Evolutionary conservation across 2,329 filamentous ascomycete species (phyloP).

Genomic region (Pseudodiploospora longispora): DNA sequence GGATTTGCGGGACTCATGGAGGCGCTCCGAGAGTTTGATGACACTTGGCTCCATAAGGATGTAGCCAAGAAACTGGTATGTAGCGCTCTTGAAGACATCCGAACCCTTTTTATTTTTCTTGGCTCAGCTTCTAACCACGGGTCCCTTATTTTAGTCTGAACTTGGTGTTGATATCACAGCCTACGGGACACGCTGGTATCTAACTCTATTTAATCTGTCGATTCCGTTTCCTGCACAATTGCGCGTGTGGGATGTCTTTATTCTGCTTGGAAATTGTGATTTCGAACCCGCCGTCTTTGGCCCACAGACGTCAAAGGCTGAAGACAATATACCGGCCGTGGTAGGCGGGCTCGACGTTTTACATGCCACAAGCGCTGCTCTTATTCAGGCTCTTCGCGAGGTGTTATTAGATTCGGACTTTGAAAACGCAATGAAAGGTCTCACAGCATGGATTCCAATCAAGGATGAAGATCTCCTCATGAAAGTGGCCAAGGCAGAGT

Average conservation of each 20-base stretch:
- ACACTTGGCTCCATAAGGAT: constrained; percentile 73
- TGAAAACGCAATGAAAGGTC: constrained; percentile 94
- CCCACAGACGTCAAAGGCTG: constrained; percentile 9
- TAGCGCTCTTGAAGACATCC: constrained; percentile 11
- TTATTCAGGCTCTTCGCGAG: constrained; percentile 84
- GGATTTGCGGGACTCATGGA: constrained; percentile 84
- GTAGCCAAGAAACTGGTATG: constrained; percentile 74
- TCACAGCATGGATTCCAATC: constrained; percentile 90
- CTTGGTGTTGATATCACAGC: constrained; percentile 77
- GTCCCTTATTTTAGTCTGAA: constrained; percentile 45
- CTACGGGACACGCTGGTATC: constrained; percentile 96
- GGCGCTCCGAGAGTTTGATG: constrained; percentile 77
- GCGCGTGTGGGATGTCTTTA: constrained; percentile 95
- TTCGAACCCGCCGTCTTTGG: neutral
- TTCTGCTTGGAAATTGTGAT: constrained; percentile 61
- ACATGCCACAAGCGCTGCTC: constrained; percentile 80
- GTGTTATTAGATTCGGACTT: constrained; percentile 90
- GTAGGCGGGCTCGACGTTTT: constrained; percentile 66
- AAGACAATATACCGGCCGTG: constrained; percentile 9
- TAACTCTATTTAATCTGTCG: constrained; percentile 95
- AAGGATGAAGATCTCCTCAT: constrained; percentile 91
- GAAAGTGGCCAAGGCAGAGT: constrained; percentile 81
- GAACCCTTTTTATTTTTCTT: neutral
- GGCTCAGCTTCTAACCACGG: neutral
- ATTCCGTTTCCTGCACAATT: constrained; percentile 92